These are phyloP conservation scores for Boletus fagicola DNA, from an alignment of 768 basidiomycete species.

Conservation along the genomic window DNA sequence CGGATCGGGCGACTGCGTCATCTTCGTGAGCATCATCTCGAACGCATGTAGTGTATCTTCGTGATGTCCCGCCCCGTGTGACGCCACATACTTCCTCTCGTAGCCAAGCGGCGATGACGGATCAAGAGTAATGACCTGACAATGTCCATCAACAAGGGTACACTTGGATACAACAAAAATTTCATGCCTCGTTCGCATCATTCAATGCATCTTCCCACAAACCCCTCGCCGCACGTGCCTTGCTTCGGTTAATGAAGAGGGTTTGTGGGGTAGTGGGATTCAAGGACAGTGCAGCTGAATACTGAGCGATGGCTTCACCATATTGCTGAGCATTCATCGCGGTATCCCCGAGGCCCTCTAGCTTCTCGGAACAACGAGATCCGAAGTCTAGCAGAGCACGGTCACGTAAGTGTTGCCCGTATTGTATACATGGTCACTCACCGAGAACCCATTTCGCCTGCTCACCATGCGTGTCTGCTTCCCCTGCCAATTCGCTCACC, in stretches of 20 bases:
- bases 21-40: background rate
- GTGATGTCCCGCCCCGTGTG: background rate
- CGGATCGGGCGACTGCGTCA: background rate
- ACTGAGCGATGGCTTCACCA: background rate
- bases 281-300: background rate
- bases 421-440: background rate
- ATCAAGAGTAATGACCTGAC: background rate
- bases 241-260: background rate
- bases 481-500: background rate
- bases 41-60: background rate
- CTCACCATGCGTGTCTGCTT: background rate
- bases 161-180: background rate
- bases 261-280: background rate
- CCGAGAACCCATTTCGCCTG: background rate
- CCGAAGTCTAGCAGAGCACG: background rate
- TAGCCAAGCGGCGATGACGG: background rate
- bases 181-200: background rate
- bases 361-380: background rate
- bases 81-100: background rate
- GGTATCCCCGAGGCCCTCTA: background rate
- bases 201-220: background rate
- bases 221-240: background rate
- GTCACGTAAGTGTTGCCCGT: background rate
- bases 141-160: background rate
- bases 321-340: background rate